phyloP scores from a whole-genome alignment of 176 grass and related monocot genomes.

The Carex pumila region DNA sequence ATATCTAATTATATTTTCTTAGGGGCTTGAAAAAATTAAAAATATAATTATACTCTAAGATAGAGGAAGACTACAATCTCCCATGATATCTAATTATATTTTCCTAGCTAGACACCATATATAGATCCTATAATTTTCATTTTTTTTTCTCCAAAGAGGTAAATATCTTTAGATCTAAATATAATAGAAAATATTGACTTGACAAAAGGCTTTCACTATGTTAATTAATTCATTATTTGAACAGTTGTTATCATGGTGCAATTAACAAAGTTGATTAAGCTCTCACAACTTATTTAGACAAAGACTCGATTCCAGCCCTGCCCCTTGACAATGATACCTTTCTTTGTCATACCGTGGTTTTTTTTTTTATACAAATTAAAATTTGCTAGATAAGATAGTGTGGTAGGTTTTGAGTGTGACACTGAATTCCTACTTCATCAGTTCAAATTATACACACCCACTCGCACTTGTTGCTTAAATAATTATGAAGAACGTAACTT shows the following conservation, averaged over 20 bases:
- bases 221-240: neutral
- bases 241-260: slow-evolving; percentile 10
- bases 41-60: too few species aligned
- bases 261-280: slow-evolving; percentile 31
- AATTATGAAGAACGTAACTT: neutral
- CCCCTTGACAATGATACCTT: slow-evolving; percentile 1
- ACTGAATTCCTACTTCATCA: slow-evolving; percentile 8
- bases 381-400: slow-evolving; percentile 19
- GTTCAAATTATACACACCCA: slow-evolving; percentile 3
- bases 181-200: neutral
- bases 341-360: neutral
- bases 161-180: neutral
- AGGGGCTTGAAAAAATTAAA: too few species aligned
- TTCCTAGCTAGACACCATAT: too few species aligned
- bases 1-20: too few species aligned
- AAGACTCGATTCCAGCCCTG: neutral
- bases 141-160: neutral
- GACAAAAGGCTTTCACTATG: neutral
- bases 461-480: neutral
- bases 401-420: slow-evolving; percentile 15
- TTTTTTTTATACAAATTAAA: slow-evolving; percentile 15
- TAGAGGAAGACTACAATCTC: too few species aligned
- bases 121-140: neutral
- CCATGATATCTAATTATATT: too few species aligned
- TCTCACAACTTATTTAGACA: slow-evolving; percentile 27